Base-by-base conservation (phyloP, 2,329 filamentous ascomycete species). In the Colletotrichum magnum region DNA sequence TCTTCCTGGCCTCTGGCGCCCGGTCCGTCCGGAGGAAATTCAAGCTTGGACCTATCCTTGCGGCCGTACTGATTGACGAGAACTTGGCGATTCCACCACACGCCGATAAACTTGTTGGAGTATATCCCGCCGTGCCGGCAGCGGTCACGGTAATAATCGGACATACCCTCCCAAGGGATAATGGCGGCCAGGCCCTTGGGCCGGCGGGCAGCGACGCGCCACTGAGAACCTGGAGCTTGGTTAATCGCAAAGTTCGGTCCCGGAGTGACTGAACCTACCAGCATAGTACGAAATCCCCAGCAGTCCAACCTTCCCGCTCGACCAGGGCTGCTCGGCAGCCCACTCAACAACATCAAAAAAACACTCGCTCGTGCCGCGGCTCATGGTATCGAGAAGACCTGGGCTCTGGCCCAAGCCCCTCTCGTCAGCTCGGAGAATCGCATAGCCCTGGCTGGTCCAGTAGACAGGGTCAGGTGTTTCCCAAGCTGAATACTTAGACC, bases 81-180 rank as follows among this genome's bases (percentile, higher is more conserved):
- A 6, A 92, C 89, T 75, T 92, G 90, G 0, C 89, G 83, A 73
- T 91, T 85, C 89, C 89, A 92, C 90, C 90, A 92, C 73, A 90
- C 88, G 13, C 79, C 74, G 73, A 92, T 90, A 73, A 90, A 90
- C 0, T 75, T 76, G 72, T 90, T 86, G 0, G 87, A 88, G 2
- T 90, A 75, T 53, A 91, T 91, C 0, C 89, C 89, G 1, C 89
- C 89, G 66, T 91, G 89, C 0, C 88, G 83, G 71, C 86, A 89
- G 1, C 88, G 79, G 69, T 91, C 89, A 1, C 85, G 77, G 74
- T 87, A 88, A 71, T 85, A 86, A 69, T 88, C 86, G 0, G 83
- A 84, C 82, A 86, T 86, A 28, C 86, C 86, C 75, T 88, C 86
- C 85, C 79, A 86, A 0, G 85, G 85, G 0, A 86, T 75, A 5